Evolutionary conservation across 257 asterid species (phyloP), one percentile per base, ranked within the genome.

Genomic region (Gynochthodes officinalis): DNA sequence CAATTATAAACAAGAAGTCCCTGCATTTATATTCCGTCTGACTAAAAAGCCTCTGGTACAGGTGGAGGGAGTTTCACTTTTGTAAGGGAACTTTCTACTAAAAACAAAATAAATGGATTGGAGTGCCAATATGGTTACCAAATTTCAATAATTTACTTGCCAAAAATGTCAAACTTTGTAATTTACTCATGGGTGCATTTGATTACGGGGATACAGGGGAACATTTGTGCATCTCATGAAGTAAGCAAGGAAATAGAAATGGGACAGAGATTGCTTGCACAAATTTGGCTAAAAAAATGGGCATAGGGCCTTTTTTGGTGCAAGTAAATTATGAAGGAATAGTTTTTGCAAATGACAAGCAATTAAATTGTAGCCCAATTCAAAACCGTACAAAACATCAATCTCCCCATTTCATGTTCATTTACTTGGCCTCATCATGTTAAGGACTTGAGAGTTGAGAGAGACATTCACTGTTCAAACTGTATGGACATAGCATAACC

Each of bases 261-360:
- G 42, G 76, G 64, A 76, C 67, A 78, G 73, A 75, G 64, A 50
- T 62, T 85, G 82, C 71, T 80, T 83, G 83, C 67, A 78, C 79
- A 80, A 78, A 84, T 82, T 72, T 84, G 76, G 86, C 79, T 73
- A 75, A 73, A 77, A 75, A 73, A 75, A 64, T 80, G 78, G 78
- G 70, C 67, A 70, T 21, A 5, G 50, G 21, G 32, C 15, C 15
- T 6, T 64, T 81, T 73, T 78, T 48, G 58, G 58, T 53, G 68
- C 67, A 61, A 66, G 57, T 48, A 18, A 71, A 15, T 67, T 61
- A 62, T 71, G 55, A 68, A 50, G 54, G 57, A 72, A 54, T 37
- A 43, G 48, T 64, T 64, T 64, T 62, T n/a, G 52, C 68, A 54
- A 61, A 39, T 60, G 50, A 27, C 21, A 28, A 37, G 68, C 32